phyloP scores from a whole-genome alignment of 148 eudicot species.

The Bassia scoparia region DNA sequence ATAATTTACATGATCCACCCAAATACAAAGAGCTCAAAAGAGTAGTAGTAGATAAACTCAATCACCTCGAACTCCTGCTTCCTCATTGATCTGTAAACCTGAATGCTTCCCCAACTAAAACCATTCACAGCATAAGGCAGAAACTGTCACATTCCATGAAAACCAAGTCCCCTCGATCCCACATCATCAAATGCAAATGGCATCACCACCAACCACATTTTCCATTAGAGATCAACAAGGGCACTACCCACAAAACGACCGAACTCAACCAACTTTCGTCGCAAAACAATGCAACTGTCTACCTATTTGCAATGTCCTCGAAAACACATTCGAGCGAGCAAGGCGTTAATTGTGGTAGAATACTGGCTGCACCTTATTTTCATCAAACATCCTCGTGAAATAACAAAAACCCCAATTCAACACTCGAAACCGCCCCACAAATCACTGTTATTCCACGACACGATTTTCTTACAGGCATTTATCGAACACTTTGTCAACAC shows the following conservation, averaged over 20 bases:
- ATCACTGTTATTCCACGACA: slow-evolving; percentile 56
- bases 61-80: slow-evolving; percentile 42
- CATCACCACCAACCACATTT: slow-evolving; percentile 39
- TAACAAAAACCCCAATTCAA: slow-evolving; percentile 36
- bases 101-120: slow-evolving; percentile 37
- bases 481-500: slow-evolving; percentile 47
- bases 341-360: slow-evolving; percentile 36
- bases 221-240: slow-evolving; percentile 52
- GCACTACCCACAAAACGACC: slow-evolving; percentile 40
- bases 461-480: slow-evolving; percentile 50
- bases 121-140: slow-evolving; percentile 39
- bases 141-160: slow-evolving; percentile 59
- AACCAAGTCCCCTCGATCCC: slow-evolving; percentile 44
- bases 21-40: slow-evolving; percentile 43
- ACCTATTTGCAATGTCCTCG: slow-evolving; percentile 31
- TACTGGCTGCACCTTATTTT: slow-evolving; percentile 42
- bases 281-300: slow-evolving; percentile 40
- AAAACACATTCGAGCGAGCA: slow-evolving; percentile 34
- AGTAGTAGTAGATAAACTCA: slow-evolving; percentile 49
- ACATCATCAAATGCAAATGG: slow-evolving; percentile 44
- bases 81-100: slow-evolving; percentile 40
- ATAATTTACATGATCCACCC: slow-evolving; percentile 32
- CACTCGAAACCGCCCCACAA: slow-evolving; percentile 23
- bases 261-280: slow-evolving; percentile 33
- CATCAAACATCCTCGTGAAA: slow-evolving; percentile 48